Conservation (phyloP, 2,329 filamentous ascomycete genomes). For the Alternaria burnsii region DNA sequence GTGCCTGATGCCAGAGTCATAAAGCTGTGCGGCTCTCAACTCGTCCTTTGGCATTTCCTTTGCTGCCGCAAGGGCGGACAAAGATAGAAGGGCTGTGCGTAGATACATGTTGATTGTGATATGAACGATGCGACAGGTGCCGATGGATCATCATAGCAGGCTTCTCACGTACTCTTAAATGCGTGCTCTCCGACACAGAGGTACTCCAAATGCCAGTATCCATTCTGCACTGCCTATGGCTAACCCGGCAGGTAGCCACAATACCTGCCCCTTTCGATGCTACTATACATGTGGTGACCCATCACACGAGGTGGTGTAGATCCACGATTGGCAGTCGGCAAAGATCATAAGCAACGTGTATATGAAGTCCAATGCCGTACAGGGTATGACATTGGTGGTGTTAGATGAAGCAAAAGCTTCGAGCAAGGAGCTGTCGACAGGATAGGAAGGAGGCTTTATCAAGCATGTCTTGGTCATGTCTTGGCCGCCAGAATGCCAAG, state of each 20-base stretch:
- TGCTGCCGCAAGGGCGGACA: conserved; percentile 45
- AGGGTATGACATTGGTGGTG: conserved; percentile 38
- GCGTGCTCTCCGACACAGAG: conserved; percentile 12
- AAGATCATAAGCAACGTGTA: conserved; percentile 26
- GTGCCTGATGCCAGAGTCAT: conserved; percentile 53
- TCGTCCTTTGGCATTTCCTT: conserved; percentile 49
- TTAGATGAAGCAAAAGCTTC: conserved; percentile 46
- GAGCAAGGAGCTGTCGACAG: conserved; percentile 26
- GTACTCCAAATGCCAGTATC: conserved; percentile 20
- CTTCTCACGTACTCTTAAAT: conserved; percentile 33
- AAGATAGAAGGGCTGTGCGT: conserved; percentile 40
- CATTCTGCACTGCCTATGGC: conserved; percentile 26
- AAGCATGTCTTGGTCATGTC: conserved; percentile 37
- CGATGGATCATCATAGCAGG: neutral
- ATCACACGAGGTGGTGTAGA: conserved; percentile 20
- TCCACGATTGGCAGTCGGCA: conserved; percentile 32
- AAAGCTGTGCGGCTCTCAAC: conserved; percentile 46
- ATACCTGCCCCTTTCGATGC: conserved; percentile 40
- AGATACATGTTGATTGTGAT: conserved; percentile 36
- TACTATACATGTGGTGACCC: conserved; percentile 23
- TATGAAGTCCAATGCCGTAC: conserved; percentile 28
- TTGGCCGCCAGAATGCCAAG: conserved; percentile 22
- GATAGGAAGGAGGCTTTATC: conserved; percentile 47
- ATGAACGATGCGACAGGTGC: conserved; percentile 11
- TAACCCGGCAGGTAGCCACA: conserved; percentile 40